Conservation (phyloP, 1,139 yeast species). For the Spencermartinsiella ligniputridi region DNA sequence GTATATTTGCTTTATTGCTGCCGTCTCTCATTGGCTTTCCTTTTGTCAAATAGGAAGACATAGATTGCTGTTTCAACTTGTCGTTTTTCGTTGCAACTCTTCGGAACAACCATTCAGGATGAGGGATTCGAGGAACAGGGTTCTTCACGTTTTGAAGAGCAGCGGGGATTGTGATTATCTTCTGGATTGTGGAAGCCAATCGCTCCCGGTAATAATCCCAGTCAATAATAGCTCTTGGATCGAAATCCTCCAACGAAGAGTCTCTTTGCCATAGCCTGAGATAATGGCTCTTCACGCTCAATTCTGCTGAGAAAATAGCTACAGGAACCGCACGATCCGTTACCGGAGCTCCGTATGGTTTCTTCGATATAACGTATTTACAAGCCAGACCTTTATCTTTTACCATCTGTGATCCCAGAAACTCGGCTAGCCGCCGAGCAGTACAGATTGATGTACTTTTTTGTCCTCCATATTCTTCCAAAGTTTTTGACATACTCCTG, state of each 20-base stretch:
- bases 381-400: constrained; percentile 96
- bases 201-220: constrained; percentile 93
- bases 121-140: constrained; percentile 92
- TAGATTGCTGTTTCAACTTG: constrained; percentile 64
- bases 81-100: constrained; percentile 58
- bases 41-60: constrained; percentile 53
- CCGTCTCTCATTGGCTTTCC: constrained; percentile 23
- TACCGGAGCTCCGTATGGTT: constrained; percentile 83
- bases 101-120: constrained; percentile 88
- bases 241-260: constrained; percentile 71
- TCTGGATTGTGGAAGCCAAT: constrained; percentile 87
- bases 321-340: constrained; percentile 97
- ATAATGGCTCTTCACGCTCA: constrained; percentile 53
- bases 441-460: constrained; percentile 96
- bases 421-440: constrained; percentile 88
- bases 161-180: constrained; percentile 95
- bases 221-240: constrained; percentile 84
- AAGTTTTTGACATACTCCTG: constrained; percentile 88
- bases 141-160: constrained; percentile 85
- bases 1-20: constrained; percentile 5
- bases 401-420: constrained; percentile 95
- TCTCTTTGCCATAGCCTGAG: constrained; percentile 86
- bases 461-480: constrained; percentile 84
- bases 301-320: constrained; percentile 86
- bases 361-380: constrained; percentile 83